phyloP scores from a whole-genome alignment of 345 rosid genomes.

The Moringa oleifera region DNA sequence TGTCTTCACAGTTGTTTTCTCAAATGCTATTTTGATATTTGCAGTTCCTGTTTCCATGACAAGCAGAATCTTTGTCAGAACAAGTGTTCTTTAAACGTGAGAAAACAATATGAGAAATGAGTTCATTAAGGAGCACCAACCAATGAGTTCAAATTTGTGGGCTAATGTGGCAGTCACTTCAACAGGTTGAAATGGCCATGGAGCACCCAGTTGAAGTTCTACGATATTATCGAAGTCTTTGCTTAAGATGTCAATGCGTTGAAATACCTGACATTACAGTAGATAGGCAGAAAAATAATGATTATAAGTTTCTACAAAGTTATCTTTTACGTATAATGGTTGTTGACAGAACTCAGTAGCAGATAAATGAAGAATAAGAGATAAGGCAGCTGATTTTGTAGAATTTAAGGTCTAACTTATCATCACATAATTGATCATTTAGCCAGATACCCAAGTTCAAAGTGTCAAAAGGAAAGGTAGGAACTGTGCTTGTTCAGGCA shows the following conservation, averaged over 20 bases:
- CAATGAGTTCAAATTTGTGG: slow-evolving; percentile 85
- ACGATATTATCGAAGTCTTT: slow-evolving; percentile 89
- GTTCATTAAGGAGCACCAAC: slow-evolving; percentile 22
- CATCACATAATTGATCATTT: too few species aligned
- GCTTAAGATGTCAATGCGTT: slow-evolving; percentile 77
- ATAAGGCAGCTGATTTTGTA: too few species aligned
- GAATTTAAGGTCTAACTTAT: too few species aligned
- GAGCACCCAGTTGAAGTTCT: slow-evolving; percentile 78
- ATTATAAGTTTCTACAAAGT: too few species aligned
- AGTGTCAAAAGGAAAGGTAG: too few species aligned
- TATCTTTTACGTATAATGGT: background rate
- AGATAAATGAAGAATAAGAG: too few species aligned
- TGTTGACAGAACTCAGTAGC: background rate
- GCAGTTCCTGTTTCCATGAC: slow-evolving; percentile 46
- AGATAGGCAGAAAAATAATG: background rate
- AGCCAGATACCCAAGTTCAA: too few species aligned
- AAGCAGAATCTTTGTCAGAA: slow-evolving; percentile 4
- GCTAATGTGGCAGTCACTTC: slow-evolving; percentile 81
- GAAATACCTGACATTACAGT: slow-evolving; percentile 55
- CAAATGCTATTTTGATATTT: slow-evolving; percentile 64
- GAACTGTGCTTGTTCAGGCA: too few species aligned
- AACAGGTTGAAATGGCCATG: slow-evolving; percentile 80
- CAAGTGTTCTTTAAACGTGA: too few species aligned
- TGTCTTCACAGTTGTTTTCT: slow-evolving; percentile 79
- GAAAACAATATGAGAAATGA: background rate